phyloP scores from a whole-genome alignment of 768 basidiomycete genomes.

The Piloderma croceum region DNA sequence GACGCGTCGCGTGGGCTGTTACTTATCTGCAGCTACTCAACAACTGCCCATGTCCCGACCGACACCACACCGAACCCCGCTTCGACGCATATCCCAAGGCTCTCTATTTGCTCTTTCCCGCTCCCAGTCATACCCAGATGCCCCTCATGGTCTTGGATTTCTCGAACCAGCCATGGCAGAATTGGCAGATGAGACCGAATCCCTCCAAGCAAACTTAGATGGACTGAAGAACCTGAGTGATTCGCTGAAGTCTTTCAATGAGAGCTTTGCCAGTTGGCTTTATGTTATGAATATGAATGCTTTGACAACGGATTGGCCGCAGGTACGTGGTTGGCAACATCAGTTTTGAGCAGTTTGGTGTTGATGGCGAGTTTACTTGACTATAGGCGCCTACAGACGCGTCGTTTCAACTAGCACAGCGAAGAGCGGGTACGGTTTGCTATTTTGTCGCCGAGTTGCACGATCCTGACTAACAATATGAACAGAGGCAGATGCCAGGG shows the following conservation, averaged over 20 bases:
- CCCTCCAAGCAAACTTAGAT: conserved; percentile 70
- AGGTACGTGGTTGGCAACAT: conserved; percentile 41
- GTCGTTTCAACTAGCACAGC: conserved; percentile 54
- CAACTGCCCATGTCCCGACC: too few species aligned
- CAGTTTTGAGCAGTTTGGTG: conserved; percentile 9
- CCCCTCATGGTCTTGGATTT: conserved; percentile 81
- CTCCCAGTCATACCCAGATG: conserved; percentile 65
- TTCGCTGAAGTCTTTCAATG: conserved; percentile 82
- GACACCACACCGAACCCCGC: conserved; percentile 78
- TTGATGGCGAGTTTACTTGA: conserved; percentile 2
- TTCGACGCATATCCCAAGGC: conserved; percentile 86
- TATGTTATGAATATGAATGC: conserved; percentile 95
- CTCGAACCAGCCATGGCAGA: conserved; percentile 80
- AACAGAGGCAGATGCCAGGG: conserved; percentile 55
- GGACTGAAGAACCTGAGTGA: conserved; percentile 66
- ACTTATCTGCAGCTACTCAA: too few species aligned
- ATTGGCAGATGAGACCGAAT: conserved; percentile 83
- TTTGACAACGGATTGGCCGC: conserved; percentile 88
- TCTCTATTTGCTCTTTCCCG: conserved; percentile 83
- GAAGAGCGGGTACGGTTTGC: conserved; percentile 51
- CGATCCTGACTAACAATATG: conserved; percentile 6
- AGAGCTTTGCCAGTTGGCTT: conserved; percentile 86
- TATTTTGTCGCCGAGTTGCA: too few species aligned
- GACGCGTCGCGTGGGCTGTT: too few species aligned
- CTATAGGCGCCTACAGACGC: conserved; percentile 58